These are phyloP conservation scores for Lachancea waltii DNA, from an alignment of 805 yeast species.

Conservation along the genomic window DNA sequence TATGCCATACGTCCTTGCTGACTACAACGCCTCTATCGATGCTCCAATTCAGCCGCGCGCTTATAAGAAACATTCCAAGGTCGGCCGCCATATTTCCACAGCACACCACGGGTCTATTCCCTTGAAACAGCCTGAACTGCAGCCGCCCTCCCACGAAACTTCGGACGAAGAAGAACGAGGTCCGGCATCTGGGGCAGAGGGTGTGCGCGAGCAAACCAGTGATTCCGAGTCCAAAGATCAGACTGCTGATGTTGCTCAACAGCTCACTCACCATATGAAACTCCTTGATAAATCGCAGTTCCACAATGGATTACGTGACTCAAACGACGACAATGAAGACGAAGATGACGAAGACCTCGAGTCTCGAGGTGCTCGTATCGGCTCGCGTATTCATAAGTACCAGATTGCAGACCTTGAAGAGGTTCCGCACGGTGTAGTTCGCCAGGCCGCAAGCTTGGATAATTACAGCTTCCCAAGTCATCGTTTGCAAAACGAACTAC, in stretches of 20 bases:
- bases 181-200: no score
- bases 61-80: constrained; percentile 24
- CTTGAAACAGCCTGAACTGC: constrained; percentile 51
- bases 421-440: constrained; percentile 86
- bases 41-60: constrained; percentile 55
- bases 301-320: no score
- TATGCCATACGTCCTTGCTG: constrained; percentile 72
- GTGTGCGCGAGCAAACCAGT: no score
- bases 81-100: constrained; percentile 12
- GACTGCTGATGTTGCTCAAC: constrained; percentile 5
- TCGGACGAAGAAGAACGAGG: constrained; percentile 41
- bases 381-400: constrained; percentile 35
- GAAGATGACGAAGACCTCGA: constrained; percentile 16
- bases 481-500: constrained; percentile 61
- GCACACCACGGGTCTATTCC: constrained; percentile 36
- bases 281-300: background rate
- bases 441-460: constrained; percentile 71
- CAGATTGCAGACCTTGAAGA: constrained; percentile 94
- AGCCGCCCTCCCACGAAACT: constrained; percentile 43
- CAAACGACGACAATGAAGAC: no score
- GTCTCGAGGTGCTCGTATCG: no score
- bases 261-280: constrained; percentile 5
- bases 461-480: constrained; percentile 84
- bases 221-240: no score
- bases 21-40: constrained; percentile 61